Conservation (phyloP, 148 eudicot genomes). For the Rhododendron williamsianum region DNA sequence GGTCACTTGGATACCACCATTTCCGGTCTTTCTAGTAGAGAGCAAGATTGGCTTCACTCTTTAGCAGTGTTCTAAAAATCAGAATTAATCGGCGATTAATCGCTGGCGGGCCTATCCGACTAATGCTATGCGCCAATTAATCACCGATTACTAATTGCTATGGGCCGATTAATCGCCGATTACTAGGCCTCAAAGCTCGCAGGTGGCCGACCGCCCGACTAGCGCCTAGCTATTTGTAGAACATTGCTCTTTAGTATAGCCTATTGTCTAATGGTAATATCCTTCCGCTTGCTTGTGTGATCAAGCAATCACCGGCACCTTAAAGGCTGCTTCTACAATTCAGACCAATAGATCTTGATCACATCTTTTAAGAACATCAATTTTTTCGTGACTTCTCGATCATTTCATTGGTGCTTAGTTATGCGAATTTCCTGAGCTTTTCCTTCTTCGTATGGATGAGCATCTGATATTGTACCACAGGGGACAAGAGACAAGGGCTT, state of each 20-base stretch:
- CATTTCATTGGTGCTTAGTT: not conserved
- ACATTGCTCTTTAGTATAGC: not conserved
- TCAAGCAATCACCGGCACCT: not conserved
- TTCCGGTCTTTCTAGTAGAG: not conserved
- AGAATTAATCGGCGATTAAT: no score
- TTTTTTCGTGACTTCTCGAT: not conserved
- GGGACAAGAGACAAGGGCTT: conserved; percentile 26
- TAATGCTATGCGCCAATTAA: no score
- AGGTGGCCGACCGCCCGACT: no score
- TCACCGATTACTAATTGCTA: no score
- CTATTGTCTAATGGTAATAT: not conserved
- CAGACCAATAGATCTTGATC: not conserved
- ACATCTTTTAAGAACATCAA: not conserved
- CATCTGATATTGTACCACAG: conserved; percentile 17
- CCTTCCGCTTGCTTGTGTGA: not conserved
- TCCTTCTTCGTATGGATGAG: not conserved
- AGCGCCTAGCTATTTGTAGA: no score
- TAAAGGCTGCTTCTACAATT: not conserved
- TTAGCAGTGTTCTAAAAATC: not conserved
- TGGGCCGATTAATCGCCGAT: no score
- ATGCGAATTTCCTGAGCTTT: not conserved
- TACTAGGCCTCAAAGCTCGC: no score
- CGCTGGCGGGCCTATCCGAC: no score
- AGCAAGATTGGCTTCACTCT: not conserved
- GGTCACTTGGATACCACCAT: not conserved